These are phyloP conservation scores for Vicia faba DNA, from an alignment of 306 rosid genomes.

Conservation along the genomic window DNA sequence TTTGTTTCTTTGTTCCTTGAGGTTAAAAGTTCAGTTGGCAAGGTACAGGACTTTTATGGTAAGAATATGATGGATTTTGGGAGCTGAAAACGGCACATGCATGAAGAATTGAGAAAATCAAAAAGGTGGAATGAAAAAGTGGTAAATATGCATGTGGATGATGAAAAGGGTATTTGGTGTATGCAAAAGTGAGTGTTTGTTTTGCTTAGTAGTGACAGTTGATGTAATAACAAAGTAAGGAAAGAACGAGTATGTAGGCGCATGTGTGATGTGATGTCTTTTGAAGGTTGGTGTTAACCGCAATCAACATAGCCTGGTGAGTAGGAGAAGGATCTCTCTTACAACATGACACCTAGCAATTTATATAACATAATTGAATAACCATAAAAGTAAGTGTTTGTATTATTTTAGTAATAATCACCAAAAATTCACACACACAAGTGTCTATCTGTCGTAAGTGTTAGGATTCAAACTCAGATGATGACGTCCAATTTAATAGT, in stretches of 20 bases:
- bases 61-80: slow-evolving; percentile 23
- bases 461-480: too few species aligned
- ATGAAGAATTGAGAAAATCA: too few species aligned
- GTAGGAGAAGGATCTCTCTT: background rate
- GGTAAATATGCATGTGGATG: background rate
- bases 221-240: background rate
- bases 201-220: slow-evolving; percentile 4
- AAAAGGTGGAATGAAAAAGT: too few species aligned
- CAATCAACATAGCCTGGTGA: background rate
- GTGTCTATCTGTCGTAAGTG: too few species aligned
- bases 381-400: too few species aligned
- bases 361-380: too few species aligned
- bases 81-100: slow-evolving; percentile 17
- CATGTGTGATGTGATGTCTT: slow-evolving; percentile 24
- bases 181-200: background rate
- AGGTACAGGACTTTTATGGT: slow-evolving; percentile 2
- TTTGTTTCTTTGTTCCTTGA: slow-evolving; percentile 11
- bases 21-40: slow-evolving; percentile 19
- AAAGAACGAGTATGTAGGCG: slow-evolving; percentile 32
- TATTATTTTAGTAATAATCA: too few species aligned
- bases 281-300: slow-evolving; percentile 6
- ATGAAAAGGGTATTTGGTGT: background rate
- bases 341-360: background rate
- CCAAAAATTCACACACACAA: too few species aligned
- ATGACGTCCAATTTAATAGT: too few species aligned